These are phyloP conservation scores for Geopyxis carbonaria DNA, from an alignment of 495 filamentous ascomycete genomes.

Conservation along the genomic window DNA sequence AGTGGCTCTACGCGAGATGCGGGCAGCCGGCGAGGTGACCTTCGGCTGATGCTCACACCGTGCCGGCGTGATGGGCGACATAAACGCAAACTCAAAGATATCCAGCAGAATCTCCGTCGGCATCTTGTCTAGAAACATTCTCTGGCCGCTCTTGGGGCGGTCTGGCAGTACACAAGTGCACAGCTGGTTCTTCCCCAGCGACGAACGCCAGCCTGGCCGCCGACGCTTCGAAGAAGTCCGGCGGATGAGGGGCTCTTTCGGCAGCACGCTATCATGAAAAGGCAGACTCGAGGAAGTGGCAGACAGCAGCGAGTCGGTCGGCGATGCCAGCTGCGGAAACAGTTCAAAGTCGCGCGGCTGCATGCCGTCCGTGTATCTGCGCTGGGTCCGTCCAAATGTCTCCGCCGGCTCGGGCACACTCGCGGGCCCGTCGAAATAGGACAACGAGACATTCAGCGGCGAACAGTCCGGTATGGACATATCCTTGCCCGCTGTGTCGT, in stretches of 20 bases:
- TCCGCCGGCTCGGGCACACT: too few species aligned
- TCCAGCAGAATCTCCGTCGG: constrained; percentile 16
- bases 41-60: constrained; percentile 11
- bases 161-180: constrained; percentile 10
- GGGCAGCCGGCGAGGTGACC: background rate
- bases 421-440: too few species aligned
- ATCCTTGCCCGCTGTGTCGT: too few species aligned
- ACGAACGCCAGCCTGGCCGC: constrained; percentile 2
- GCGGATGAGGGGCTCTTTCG: background rate
- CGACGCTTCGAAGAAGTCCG: constrained; percentile 11
- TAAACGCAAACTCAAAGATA: constrained; percentile 20
- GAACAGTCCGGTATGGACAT: too few species aligned
- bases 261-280: too few species aligned
- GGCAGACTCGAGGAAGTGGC: too few species aligned
- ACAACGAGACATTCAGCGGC: too few species aligned
- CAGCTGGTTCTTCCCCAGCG: constrained; percentile 1
- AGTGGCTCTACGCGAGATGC: constrained; percentile 14
- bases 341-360: too few species aligned
- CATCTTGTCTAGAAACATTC: constrained; percentile 9
- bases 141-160: constrained; percentile 8
- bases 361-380: too few species aligned
- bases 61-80: constrained; percentile 13
- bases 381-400: too few species aligned
- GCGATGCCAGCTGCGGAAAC: too few species aligned
- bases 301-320: too few species aligned